Base-by-base conservation (phyloP, 176 grass and related monocot species). In the Areca catechu region DNA sequence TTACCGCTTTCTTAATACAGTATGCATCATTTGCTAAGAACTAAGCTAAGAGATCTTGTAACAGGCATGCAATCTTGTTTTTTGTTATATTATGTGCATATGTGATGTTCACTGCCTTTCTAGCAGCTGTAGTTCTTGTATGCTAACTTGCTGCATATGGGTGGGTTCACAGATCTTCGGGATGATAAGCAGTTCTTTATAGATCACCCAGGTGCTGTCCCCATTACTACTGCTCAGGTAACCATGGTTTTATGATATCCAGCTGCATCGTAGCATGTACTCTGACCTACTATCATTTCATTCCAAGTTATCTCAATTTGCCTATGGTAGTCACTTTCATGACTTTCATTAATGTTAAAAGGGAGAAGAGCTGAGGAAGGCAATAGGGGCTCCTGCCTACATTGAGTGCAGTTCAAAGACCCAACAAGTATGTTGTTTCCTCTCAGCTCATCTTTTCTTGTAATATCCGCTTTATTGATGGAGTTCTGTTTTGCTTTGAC, bases 401-500 rank as follows among this genome's bases (percentile, higher is more conserved):
- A 82, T 85, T 16, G 86, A 89, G 37, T 85, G 87, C 79, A 86
- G 68, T 60, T 86, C 82, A 24, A 89, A 89, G 65, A 89, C 86
- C 20, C 86, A 89, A 77, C 81, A 85, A 84, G 86, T 89, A 78
- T 10, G 58, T 24, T 17, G 72, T 56, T 16, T 23, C n/a, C 29
- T 43, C 22, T 24, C 4, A 15, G 54, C 17, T 20, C 5, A 19
- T 64, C 16, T 12, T 75, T 5, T 74, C 48, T 3, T 43, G 34
- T 75, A 20, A 56, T 53, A 20, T 65, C 54, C 37, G 48, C 27
- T 30, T 72, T 57, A 80, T 55, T 65, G 34, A 17, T 64, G 54
- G 61, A 23, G 4, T 49, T 22, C 15, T 16, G 3, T 49, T 63
- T 7, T 51, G 24, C 22, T 62, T 7, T 12, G 34, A 43, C 12